Base-by-base conservation (phyloP, 2,329 filamentous ascomycete species). In the Alternaria novae-zelandiae region DNA sequence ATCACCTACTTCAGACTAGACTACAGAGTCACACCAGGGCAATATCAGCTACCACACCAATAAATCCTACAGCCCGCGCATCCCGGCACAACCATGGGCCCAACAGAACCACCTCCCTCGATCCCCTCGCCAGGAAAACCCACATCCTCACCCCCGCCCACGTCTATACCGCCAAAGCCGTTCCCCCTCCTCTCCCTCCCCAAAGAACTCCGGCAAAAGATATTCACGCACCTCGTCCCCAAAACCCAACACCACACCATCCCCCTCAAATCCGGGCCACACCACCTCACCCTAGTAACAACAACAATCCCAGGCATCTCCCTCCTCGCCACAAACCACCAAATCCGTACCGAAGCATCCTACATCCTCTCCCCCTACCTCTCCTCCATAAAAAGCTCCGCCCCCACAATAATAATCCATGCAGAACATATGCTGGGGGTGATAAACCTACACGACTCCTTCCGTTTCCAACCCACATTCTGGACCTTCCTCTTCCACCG, bases 121-220 rank as follows among this genome's bases (percentile, higher is more conserved):
- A 7, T 21, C 28, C 30, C 36, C 10, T 32, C 49, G 15, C 6
- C 21, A 36, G 49, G 28, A 53, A 20, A 6, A 15, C 13, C 20
- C 2, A 21, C 30, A 25, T 3, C 15, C 49, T 12, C 10, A 5
- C 5, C 30, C 2, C 30, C 13, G 8, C 1, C 23, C 3, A n/a
- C 21, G 1, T 41, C 36, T n/a, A 10, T n/a, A 5, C 32, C 32
- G 0, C 4, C 32, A 10, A 54, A 59, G 17, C 50, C 62, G 2
- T 65, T 65, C 36, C 43, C 53, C 6, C 28, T 67, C 15, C 46
- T 67, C 6, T 54, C 61, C n/a, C 46, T 65, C 5, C 57, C 63
- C 13, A 57, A 56, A 32, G 65, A 65, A 4, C 44, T 67, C 9
- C 63, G 63, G 4, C 46, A 63, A 23, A 59, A 63, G 49, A 45